Percentiles rank a stretch among this genome's conserved stretches.
Conservation (phyloP, 2,329 filamentous ascomycete species). For the Eutypella sp. region DNA sequence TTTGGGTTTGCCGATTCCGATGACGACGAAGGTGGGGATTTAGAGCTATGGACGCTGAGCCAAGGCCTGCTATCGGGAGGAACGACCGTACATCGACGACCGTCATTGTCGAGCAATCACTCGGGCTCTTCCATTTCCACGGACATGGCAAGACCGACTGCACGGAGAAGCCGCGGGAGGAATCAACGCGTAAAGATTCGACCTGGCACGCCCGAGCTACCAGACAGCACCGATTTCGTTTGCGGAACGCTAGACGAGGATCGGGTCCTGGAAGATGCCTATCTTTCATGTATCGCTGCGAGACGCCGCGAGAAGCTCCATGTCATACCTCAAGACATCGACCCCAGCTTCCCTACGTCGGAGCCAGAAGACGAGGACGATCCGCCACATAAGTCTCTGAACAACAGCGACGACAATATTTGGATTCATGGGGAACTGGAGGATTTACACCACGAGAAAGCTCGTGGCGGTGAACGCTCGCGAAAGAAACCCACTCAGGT, state of each 20-base stretch:
- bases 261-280: constrained; percentile 87
- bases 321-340: constrained; percentile 88
- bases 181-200: constrained; percentile 51
- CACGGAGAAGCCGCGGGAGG: constrained; percentile 27
- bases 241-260: constrained; percentile 97
- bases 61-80: constrained; percentile 34
- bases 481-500: constrained; percentile 44
- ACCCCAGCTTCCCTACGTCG: constrained; percentile 93
- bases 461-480: constrained; percentile 39
- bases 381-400: constrained; percentile 56
- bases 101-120: constrained; percentile 38
- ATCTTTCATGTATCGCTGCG: constrained; percentile 77
- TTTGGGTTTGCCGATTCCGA: constrained; percentile 65
- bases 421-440: constrained; percentile 71
- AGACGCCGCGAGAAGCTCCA: constrained; percentile 77
- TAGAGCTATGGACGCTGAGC: constrained; percentile 51
- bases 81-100: constrained; percentile 33
- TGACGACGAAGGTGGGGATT: constrained; percentile 65
- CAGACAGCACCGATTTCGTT: constrained; percentile 98
- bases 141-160: constrained; percentile 27
- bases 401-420: constrained; percentile 61
- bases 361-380: constrained; percentile 85
- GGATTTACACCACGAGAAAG: constrained; percentile 56
- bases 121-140: constrained; percentile 60
- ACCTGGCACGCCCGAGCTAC: constrained; percentile 72